phyloP scores from a whole-genome alignment of 1,284 basidiomycete species.

The Apiotrichum gracile region DNA sequence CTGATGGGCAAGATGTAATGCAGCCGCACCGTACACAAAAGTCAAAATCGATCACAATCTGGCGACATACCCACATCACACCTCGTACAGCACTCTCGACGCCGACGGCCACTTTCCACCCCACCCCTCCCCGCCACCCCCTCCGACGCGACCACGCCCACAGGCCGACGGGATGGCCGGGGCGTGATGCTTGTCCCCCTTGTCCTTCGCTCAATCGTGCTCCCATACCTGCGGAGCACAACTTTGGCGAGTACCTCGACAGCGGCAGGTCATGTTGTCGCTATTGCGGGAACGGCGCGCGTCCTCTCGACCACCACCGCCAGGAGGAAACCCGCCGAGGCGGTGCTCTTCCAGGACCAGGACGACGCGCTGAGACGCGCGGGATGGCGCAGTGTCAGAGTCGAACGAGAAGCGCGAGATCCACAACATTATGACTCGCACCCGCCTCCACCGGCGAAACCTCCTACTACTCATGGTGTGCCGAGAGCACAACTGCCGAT shows the following conservation, averaged over 20 bases:
- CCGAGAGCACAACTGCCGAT: no score
- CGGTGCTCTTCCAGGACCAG: not conserved
- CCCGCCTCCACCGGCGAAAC: no score
- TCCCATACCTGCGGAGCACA: slow-evolving; percentile 12
- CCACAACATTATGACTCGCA: no score
- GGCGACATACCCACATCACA: not conserved
- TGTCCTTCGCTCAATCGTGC: slow-evolving; percentile 18
- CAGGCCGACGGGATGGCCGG: slow-evolving; percentile 11
- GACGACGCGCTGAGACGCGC: not conserved
- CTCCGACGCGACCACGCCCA: slow-evolving; percentile 2
- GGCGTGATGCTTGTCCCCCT: slow-evolving; percentile 18
- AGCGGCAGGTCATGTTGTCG: not conserved
- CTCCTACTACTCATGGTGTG: no score
- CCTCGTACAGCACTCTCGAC: not conserved
- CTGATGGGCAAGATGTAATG: not conserved
- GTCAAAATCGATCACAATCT: not conserved
- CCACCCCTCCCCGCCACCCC: not conserved
- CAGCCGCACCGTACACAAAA: not conserved
- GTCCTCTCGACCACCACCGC: slow-evolving; percentile 3
- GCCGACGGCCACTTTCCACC: not conserved
- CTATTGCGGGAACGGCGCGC: not conserved
- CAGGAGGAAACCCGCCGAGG: slow-evolving; percentile 5
- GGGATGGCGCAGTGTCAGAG: not conserved
- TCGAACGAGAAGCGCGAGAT: not conserved
- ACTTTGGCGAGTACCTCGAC: not conserved